Base-by-base conservation (phyloP, 1,139 yeast genomes). In the Yamadazyma pseudoaaseri region DNA sequence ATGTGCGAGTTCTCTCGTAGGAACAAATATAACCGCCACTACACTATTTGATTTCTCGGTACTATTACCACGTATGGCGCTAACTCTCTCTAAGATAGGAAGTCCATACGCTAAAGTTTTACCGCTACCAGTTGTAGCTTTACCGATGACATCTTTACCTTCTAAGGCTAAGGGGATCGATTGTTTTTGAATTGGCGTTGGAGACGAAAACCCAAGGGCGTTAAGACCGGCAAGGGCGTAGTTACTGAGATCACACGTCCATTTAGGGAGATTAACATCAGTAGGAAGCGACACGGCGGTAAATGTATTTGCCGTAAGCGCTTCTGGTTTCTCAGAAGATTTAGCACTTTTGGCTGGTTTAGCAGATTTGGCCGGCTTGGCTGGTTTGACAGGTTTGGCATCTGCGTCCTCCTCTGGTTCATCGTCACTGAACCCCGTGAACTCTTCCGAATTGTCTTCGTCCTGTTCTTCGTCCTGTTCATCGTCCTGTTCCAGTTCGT, bases 101-200 rank as follows among this genome's bases (percentile, higher is more conserved):
- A 92, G 76, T 31, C 97, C 97, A 55, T 87, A 92, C 0, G 98
- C 98, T 37, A 90, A 67, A 0, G 98, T 92, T 54, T 92, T 92
- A 70, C 99, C 99, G 0, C 96, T 87, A 56, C 99, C 99, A 1
- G 99, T 94, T 6, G 95, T 83, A 8, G 98, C 98, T 52, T 92
- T 94, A 37, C 98, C 99, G 45, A 94, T 79, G 7, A 92, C 76
- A 58, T 92, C 97, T 31, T 70, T 71, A 5, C 92, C 95, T 22
- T 70, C 65, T 10, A 86, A 44, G 3, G 94, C 87, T 20, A 70
- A 54, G 1, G 97, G 96, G 34, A 92, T 81, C n/a, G 92, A 69
- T 39, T 65, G 65, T 41, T 67, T 70, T 60, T 92, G 98, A 51
- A 92, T 89, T 20, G 81, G 86, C 0, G 97, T 90, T 7, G 98